Evolutionary conservation across 2,329 filamentous ascomycete species (phyloP).

Genomic region (Ciborinia camelliae): DNA sequence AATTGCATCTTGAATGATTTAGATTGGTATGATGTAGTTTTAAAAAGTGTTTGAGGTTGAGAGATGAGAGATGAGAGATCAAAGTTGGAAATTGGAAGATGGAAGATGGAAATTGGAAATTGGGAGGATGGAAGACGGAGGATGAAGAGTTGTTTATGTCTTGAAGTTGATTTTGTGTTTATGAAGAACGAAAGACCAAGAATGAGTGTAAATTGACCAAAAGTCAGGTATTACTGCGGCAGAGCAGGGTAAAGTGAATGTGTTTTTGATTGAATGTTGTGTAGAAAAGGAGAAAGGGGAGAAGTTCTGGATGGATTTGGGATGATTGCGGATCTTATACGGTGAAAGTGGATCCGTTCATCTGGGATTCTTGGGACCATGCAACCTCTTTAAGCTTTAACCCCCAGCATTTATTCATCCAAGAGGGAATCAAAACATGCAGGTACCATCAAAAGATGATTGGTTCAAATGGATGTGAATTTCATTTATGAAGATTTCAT

Average conservation of each 20-base stretch:
- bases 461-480: not conserved
- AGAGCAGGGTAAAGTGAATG: not conserved
- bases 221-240: not conserved
- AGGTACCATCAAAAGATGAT: not conserved
- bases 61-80: not conserved
- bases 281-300: not conserved
- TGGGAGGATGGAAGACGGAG: conserved; percentile 23
- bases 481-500: not conserved
- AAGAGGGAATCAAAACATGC: not conserved
- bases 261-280: not conserved
- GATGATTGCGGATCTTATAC: conserved; percentile 10
- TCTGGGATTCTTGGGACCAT: not conserved
- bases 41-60: not conserved
- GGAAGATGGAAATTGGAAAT: conserved; percentile 22
- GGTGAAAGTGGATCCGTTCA: not conserved
- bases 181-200: conserved; percentile 8
- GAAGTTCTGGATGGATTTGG: not conserved
- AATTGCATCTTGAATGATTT: conserved; percentile 41
- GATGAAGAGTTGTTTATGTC: not conserved
- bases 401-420: too few relatives aligned
- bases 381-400: not conserved
- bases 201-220: conserved; percentile 16
- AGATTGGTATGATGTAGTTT: conserved; percentile 26
- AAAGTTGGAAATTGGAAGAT: not conserved
- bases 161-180: not conserved